Evolutionary conservation across 495 filamentous ascomycete species (phyloP).

Genomic region (Penicillium goetzii): DNA sequence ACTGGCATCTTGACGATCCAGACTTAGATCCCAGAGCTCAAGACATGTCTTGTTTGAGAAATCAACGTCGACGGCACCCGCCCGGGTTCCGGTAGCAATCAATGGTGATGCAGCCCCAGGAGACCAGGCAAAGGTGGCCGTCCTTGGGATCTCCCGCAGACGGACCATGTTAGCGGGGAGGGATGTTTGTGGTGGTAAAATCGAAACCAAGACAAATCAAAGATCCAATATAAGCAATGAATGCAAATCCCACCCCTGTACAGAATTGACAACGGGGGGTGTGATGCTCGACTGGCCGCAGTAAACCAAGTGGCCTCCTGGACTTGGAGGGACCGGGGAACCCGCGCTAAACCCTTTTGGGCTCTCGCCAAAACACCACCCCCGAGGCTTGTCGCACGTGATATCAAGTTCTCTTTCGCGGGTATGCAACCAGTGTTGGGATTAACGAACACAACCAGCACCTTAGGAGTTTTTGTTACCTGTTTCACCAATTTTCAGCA

Average conservation of each 20-base stretch:
- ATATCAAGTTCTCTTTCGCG: conserved; percentile 40
- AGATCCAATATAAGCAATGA: conserved; percentile 25
- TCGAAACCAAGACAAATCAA: conserved; percentile 24
- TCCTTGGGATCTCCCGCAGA: conserved; percentile 91
- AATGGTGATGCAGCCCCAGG: conserved; percentile 73
- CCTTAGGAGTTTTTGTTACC: background rate
- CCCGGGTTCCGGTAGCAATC: conserved; percentile 92
- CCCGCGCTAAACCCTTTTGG: conserved; percentile 38
- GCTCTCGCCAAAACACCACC: conserved; percentile 46
- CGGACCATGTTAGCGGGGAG: conserved; percentile 75
- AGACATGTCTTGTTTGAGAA: conserved; percentile 97
- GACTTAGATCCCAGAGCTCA: conserved; percentile 91
- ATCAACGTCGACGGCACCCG: conserved; percentile 92
- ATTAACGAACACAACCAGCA: conserved; percentile 6
- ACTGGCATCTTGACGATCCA: conserved; percentile 72
- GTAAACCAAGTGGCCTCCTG: conserved; percentile 55
- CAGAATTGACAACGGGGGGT: conserved; percentile 33
- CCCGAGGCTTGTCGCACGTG: conserved; percentile 41
- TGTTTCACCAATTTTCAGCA: background rate
- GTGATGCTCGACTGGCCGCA: conserved; percentile 29
- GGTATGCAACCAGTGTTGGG: conserved; percentile 10
- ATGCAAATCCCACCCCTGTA: conserved; percentile 32
- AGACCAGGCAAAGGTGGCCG: conserved; percentile 96
- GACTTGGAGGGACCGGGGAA: conserved; percentile 43
- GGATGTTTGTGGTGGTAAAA: conserved; percentile 30